Evolutionary conservation across 2,329 filamentous ascomycete genomes (phyloP).

Genomic region (Coniosporium tulheliwenetii): DNA sequence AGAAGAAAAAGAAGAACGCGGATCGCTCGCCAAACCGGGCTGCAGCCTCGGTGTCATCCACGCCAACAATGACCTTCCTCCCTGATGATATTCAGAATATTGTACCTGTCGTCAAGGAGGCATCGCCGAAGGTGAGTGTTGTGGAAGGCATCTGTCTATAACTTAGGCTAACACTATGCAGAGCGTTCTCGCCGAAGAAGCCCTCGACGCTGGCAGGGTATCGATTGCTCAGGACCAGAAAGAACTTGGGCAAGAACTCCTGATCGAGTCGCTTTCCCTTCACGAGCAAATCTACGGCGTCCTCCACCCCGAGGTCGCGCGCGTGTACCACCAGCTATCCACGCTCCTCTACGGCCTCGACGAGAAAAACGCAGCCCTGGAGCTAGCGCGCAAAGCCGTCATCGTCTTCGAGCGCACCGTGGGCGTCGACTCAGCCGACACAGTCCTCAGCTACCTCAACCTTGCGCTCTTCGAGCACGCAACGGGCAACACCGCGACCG

Average conservation of each 20-base stretch:
- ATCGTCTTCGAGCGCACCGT: constrained; percentile 91
- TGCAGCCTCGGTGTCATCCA: constrained; percentile 25
- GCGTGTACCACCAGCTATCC: constrained; percentile 86
- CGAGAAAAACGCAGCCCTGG: constrained; percentile 89
- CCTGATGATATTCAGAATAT: constrained; percentile 82
- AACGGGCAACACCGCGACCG: constrained; percentile 73
- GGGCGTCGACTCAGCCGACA: constrained; percentile 86
- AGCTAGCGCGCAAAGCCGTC: constrained; percentile 89
- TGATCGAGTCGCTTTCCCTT: constrained; percentile 87
- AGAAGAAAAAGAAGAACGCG: constrained; percentile 45
- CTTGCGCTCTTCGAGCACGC: constrained; percentile 88
- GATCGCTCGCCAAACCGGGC: constrained; percentile 32
- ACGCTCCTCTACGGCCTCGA: constrained; percentile 97
- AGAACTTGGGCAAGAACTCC: constrained; percentile 86
- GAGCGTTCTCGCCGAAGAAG: constrained; percentile 85
- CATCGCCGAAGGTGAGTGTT: constrained; percentile 47
- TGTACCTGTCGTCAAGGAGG: constrained; percentile 91
- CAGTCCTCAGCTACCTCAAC: constrained; percentile 90
- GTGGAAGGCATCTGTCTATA: not conserved
- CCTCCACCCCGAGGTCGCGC: constrained; percentile 86
- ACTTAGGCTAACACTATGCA: not conserved
- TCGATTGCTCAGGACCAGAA: constrained; percentile 92
- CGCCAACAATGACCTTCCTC: constrained; percentile 48
- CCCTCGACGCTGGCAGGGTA: constrained; percentile 85
- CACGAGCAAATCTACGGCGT: constrained; percentile 99